Evolutionary conservation across 768 basidiomycete species (phyloP).

Genomic region (Leccinellum rugosiceps): DNA sequence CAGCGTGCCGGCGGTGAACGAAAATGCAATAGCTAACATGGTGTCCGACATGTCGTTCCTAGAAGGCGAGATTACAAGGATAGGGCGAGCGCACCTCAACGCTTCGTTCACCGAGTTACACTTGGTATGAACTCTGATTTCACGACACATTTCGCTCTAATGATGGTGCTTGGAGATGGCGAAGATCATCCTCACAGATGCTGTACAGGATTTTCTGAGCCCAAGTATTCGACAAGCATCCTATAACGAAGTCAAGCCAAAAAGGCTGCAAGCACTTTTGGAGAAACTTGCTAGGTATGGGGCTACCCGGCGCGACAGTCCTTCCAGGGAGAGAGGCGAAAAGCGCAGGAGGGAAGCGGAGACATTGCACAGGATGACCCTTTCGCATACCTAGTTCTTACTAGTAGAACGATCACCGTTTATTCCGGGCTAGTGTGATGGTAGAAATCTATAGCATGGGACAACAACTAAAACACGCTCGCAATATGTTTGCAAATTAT

Average conservation of each 20-base stretch:
- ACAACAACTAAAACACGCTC: slow-evolving; percentile 2
- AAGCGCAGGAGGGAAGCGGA: slow-evolving; percentile 76
- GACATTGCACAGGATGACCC: slow-evolving; percentile 57
- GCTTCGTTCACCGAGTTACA: slow-evolving; percentile 78
- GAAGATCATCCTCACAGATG: slow-evolving; percentile 68
- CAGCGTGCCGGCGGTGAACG: slow-evolving; percentile 77
- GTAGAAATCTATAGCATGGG: neutral
- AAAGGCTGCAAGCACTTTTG: slow-evolving; percentile 66
- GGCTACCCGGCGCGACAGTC: slow-evolving; percentile 53
- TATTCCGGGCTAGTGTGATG: slow-evolving; percentile 6
- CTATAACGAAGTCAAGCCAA: slow-evolving; percentile 65
- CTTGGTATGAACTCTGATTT: slow-evolving; percentile 46
- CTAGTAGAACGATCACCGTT: slow-evolving; percentile 2
- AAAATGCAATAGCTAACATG: slow-evolving; percentile 84
- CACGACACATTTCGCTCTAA: neutral
- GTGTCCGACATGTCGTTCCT: slow-evolving; percentile 85
- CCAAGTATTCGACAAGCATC: slow-evolving; percentile 65
- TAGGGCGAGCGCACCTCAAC: slow-evolving; percentile 67
- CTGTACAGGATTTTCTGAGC: slow-evolving; percentile 77
- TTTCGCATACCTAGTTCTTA: slow-evolving; percentile 14
- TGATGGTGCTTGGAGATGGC: slow-evolving; percentile 46
- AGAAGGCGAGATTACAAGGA: slow-evolving; percentile 78
- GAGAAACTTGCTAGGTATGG: slow-evolving; percentile 78
- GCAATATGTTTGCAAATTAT: slow-evolving; percentile 3
- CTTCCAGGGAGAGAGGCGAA: slow-evolving; percentile 64